A percentile compares a stretch with the other conserved stretches of the same genome.
phyloP scores from a whole-genome alignment of 2,329 filamentous ascomycete species.

The Venturia effusa region DNA sequence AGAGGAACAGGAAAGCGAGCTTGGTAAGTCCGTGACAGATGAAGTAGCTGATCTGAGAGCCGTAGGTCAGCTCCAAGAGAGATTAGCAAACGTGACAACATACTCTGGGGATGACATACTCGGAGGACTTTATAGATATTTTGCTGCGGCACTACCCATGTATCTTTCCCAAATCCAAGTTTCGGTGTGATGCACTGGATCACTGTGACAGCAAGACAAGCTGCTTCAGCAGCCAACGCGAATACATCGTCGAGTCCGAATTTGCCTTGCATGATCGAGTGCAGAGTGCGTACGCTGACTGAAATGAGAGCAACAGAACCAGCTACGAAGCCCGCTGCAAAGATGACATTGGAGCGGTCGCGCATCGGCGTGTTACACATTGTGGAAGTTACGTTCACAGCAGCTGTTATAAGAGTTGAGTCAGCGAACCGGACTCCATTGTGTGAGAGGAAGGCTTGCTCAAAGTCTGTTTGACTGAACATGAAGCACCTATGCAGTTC shows the following conservation, averaged over 20 bases:
- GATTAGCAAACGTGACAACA: not conserved
- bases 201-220: not conserved
- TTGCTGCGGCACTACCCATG: not conserved
- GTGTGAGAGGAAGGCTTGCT: not conserved
- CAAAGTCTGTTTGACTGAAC: not conserved
- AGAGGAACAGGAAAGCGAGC: not conserved
- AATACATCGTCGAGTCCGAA: not conserved
- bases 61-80: not conserved
- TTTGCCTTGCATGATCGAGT: not conserved
- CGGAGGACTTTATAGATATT: not conserved
- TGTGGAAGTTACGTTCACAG: not conserved
- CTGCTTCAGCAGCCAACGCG: not conserved
- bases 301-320: not conserved
- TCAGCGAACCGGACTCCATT: not conserved
- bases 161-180: not conserved
- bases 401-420: not conserved
- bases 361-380: not conserved
- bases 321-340: not conserved
- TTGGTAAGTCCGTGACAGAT: not conserved
- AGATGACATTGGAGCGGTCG: not conserved
- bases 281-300: not conserved
- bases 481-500: not conserved
- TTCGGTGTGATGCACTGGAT: not conserved
- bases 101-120: not conserved
- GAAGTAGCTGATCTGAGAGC: not conserved